Conservation (phyloP, 1,284 basidiomycete genomes). For the Trametes pubescens region DNA sequence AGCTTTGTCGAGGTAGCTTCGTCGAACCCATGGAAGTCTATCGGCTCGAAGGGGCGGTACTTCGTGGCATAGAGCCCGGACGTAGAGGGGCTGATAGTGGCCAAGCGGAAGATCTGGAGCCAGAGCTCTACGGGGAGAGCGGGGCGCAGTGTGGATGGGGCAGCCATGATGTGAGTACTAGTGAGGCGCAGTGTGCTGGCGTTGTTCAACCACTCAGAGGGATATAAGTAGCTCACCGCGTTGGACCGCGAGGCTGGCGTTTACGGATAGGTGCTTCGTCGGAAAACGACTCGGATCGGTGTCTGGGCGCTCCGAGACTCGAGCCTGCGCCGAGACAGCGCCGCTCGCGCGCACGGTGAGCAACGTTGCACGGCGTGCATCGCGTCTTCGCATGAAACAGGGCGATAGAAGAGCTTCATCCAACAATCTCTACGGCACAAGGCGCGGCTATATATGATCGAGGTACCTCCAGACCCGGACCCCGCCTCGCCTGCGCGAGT, state of each 20-base stretch:
- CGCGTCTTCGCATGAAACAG: slow-evolving; percentile 1
- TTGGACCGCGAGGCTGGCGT: not conserved
- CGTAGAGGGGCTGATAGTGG: slow-evolving; percentile 36
- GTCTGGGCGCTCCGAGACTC: slow-evolving; percentile 5
- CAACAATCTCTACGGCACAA: slow-evolving; percentile 1
- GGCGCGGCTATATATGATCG: slow-evolving; percentile 5
- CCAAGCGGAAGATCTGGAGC: slow-evolving; percentile 43
- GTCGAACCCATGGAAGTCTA: slow-evolving; percentile 8
- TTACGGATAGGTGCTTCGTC: not conserved
- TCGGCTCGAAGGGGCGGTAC: slow-evolving; percentile 40
- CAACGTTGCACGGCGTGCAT: not conserved
- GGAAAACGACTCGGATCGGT: slow-evolving; percentile 4
- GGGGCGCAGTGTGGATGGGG: slow-evolving; percentile 6
- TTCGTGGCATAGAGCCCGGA: slow-evolving; percentile 32
- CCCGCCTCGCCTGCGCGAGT: slow-evolving; percentile 77
- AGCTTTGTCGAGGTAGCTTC: slow-evolving; percentile 43
- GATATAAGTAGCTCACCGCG: not conserved
- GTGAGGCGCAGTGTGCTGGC: not conserved
- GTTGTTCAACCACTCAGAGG: not conserved
- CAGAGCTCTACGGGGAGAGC: slow-evolving; percentile 41
- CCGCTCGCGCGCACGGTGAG: not conserved
- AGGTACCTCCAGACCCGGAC: slow-evolving; percentile 60
- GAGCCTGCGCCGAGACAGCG: slow-evolving; percentile 3
- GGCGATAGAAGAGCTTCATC: not conserved
- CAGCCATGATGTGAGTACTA: slow-evolving; percentile 6